These are phyloP conservation scores for Geotrichum carabidarum DNA, from an alignment of 1,139 yeast genomes.

Conservation along the genomic window DNA sequence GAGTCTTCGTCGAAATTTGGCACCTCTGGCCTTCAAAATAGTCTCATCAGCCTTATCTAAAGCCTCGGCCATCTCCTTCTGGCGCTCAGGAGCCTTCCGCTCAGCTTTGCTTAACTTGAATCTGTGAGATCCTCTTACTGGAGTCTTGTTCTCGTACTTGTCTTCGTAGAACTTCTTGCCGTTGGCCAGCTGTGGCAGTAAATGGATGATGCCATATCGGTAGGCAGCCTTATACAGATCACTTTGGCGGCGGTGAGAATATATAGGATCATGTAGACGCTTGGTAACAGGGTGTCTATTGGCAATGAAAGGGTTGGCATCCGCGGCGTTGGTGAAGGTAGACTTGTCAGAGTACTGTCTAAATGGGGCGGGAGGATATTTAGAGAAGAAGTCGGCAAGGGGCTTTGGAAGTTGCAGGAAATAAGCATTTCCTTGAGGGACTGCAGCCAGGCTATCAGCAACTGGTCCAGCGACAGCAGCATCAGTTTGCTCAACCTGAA, in stretches of 20 bases:
- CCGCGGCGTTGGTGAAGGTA: conserved; percentile 57
- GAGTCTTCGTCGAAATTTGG: conserved; percentile 32
- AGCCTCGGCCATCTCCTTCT: conserved; percentile 58
- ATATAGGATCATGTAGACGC: conserved; percentile 69
- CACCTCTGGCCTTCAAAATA: conserved; percentile 60
- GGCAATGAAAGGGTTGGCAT: conserved; percentile 83
- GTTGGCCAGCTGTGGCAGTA: conserved; percentile 69
- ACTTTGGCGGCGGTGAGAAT: conserved; percentile 77
- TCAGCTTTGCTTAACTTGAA: conserved; percentile 84
- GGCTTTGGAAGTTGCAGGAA: conserved; percentile 55
- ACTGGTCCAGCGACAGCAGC: conserved; percentile 18
- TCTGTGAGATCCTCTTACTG: conserved; percentile 69
- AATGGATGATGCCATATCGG: conserved; percentile 70
- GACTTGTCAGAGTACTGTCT: conserved; percentile 60
- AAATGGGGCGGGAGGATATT: conserved; percentile 84
- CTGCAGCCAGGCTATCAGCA: conserved; percentile 9
- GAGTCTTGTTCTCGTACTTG: conserved; percentile 62
- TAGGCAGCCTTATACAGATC: conserved; percentile 80
- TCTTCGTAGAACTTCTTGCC: conserved; percentile 72
- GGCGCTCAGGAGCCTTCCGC: conserved; percentile 58
- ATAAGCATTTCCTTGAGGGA: conserved; percentile 25
- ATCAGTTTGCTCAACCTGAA: conserved; percentile 13
- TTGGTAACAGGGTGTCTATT: conserved; percentile 80
- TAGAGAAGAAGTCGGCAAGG: conserved; percentile 69
- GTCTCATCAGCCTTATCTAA: conserved; percentile 65